Evolutionary conservation across 805 yeast species (phyloP), one percentile per base, ranked within the genome.

Genomic region (Hanseniaspora taiwanica): DNA sequence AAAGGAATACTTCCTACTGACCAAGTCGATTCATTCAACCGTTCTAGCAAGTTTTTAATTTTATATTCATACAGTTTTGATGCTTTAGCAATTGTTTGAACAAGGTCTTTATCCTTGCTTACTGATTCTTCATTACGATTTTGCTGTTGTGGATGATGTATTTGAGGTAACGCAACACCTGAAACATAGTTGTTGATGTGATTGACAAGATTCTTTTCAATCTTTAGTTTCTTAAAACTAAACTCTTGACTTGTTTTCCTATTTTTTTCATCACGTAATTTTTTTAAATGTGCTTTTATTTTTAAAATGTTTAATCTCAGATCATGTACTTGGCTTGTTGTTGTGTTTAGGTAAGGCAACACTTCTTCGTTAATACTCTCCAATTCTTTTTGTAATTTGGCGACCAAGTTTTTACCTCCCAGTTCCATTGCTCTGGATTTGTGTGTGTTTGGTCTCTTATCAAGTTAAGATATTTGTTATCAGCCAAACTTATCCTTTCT

Each of bases 141-240:
- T 7, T 4, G 10, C 9, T 13, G 10, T 25, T 25, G 29, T 7
- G 4, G 29, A n/a, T n/a, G n/a, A n/a, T n/a, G n/a, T n/a, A n/a
- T n/a, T n/a, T n/a, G n/a, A n/a, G n/a, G n/a, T n/a, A n/a, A n/a
- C 9, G n/a, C 9, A 12, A 7, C 29, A 8, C n/a, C 29, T 68
- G 72, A 2, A 73, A 55, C 27, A 55, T 57, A 6, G 59, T 59
- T 21, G 59, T 53, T 12, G 55, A 47, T 35, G 51, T 53, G 57
- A 60, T 65, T 25, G 70, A 56, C 31, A 58, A 29, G 33, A 14
- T 29, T 29, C 8, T 29, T 29, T 14, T 29, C 33, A 29, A 29
- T 29, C 14, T 29, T 29, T 18, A 29, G 33, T 16, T 29, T 29
- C 14, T 18, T 29, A 4, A 18, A 29, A 14, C 10, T 10, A 29